Conservation (phyloP, 148 eudicot species). For the Drosera capensis region DNA sequence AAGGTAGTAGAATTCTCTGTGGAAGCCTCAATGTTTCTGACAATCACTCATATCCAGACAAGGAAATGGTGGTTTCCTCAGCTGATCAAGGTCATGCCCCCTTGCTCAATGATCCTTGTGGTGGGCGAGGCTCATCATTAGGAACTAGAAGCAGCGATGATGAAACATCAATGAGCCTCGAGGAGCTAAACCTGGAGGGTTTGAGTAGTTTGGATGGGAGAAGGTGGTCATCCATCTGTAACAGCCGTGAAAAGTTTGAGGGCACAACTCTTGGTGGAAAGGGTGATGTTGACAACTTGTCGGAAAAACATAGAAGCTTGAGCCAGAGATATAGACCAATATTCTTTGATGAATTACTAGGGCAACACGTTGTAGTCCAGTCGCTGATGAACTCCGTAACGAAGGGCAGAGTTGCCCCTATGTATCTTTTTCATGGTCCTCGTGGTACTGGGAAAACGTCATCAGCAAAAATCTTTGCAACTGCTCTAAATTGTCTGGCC, state of each 20-base stretch:
- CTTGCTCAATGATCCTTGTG: conserved; percentile 45
- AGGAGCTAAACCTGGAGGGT: conserved; percentile 85
- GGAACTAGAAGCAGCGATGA: conserved; percentile 57
- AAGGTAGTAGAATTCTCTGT: conserved; percentile 57
- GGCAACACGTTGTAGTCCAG: conserved; percentile 77
- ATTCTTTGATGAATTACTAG: conserved; percentile 77
- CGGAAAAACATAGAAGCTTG: conserved; percentile 58
- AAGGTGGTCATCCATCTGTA: conserved; percentile 82
- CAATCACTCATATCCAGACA: conserved; percentile 29
- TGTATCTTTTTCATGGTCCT: conserved; percentile 93
- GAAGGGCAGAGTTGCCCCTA: conserved; percentile 63
- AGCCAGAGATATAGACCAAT: conserved; percentile 86
- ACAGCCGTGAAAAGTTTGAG: conserved; percentile 64
- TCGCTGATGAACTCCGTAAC: conserved; percentile 65
- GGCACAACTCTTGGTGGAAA: conserved; percentile 38
- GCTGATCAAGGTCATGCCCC: conserved; percentile 53
- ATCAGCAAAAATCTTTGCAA: conserved; percentile 65
- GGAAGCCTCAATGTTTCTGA: conserved; percentile 39
- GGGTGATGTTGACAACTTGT: conserved; percentile 41
- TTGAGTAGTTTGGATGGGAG: conserved; percentile 85
- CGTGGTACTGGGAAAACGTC: conserved; percentile 99
- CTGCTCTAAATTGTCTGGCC: conserved; percentile 92
- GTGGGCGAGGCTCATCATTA: conserved; percentile 45
- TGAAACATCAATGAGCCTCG: conserved; percentile 62
- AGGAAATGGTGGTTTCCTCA: conserved; percentile 34